These are phyloP conservation scores for Lachancea dasiensis DNA, from an alignment of 805 yeast species.

Conservation along the genomic window DNA sequence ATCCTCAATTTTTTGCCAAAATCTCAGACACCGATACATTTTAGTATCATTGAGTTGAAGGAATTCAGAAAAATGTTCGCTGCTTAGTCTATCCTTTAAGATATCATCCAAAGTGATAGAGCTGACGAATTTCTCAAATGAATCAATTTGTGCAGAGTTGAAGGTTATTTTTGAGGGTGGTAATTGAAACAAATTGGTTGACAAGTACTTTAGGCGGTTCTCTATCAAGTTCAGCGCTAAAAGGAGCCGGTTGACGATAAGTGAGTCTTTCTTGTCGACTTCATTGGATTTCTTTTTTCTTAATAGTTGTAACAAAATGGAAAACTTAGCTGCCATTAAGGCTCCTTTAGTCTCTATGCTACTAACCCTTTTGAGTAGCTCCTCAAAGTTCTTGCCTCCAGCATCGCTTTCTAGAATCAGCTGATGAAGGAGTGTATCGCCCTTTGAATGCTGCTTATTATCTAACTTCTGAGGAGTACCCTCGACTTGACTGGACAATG, in stretches of 20 bases:
- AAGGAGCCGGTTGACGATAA: constrained; percentile 16
- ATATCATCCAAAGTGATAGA: constrained; percentile 19
- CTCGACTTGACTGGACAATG: constrained; percentile 58
- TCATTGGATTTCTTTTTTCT: constrained; percentile 7
- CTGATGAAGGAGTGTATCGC: constrained; percentile 1
- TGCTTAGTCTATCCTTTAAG: constrained; percentile 15
- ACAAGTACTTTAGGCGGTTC: constrained; percentile 15
- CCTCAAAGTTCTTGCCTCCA: constrained; percentile 26
- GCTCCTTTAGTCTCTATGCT: constrained; percentile 13
- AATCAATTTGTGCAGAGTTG: constrained; percentile 6
- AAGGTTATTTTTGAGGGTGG: neutral
- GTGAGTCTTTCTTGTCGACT: constrained; percentile 6
- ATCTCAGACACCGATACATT: constrained; percentile 39
- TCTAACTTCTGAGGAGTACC: constrained; percentile 7
- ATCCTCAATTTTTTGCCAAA: constrained; percentile 62
- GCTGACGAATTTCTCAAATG: constrained; percentile 15
- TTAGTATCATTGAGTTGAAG: constrained; percentile 5
- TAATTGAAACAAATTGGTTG: neutral
- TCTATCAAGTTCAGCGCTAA: constrained; percentile 25
- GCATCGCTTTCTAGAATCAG: constrained; percentile 13
- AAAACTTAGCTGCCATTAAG: constrained; percentile 17
- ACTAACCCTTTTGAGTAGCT: constrained; percentile 22
- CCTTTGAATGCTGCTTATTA: neutral
- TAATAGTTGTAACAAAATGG: constrained; percentile 17
- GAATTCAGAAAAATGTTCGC: constrained; percentile 15